A percentile compares a stretch with the other conserved stretches of the same genome.
Conservation (phyloP, 768 basidiomycete genomes). For the Naganishia onofrii region DNA sequence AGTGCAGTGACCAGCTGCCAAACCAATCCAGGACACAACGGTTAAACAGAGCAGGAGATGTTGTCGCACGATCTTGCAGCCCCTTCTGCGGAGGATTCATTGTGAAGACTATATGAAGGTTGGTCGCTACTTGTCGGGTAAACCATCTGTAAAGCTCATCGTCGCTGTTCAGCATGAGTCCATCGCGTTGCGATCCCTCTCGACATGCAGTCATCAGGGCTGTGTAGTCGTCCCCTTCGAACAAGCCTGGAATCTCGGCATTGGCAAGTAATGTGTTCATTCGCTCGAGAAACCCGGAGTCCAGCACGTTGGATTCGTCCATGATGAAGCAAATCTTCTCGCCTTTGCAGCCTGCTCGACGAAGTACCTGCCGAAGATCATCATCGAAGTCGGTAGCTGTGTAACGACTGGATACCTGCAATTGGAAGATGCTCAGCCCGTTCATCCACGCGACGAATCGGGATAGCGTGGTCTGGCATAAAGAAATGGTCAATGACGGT, state of each 20-base stretch:
- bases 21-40: conserved; percentile 99
- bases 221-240: conserved; percentile 98
- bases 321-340: conserved; percentile 99
- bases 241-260: conserved; percentile 99
- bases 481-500: conserved; percentile 1
- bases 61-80: conserved; percentile 89
- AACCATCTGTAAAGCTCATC: conserved; percentile 99
- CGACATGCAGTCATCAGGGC: conserved; percentile 99
- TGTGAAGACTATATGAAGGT: conserved; percentile 97
- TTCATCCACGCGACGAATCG: conserved; percentile 99
- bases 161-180: conserved; percentile 94
- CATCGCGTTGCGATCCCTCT: conserved; percentile 98
- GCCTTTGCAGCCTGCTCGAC: conserved; percentile 93
- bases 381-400: conserved; percentile 98
- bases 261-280: conserved; percentile 99
- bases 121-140: conserved; percentile 95
- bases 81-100: conserved; percentile 99
- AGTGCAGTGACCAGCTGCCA: conserved; percentile 98
- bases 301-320: conserved; percentile 99
- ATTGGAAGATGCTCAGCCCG: conserved; percentile 96
- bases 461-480: conserved; percentile 80
- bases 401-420: conserved; percentile 99
- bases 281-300: conserved; percentile 97
- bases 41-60: conserved; percentile 91
- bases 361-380: conserved; percentile 88